Percentiles rank a stretch among this genome's conserved stretches.
Evolutionary conservation across 148 eudicot species (phyloP).

Genomic region (Pharnaceum exiguum): DNA sequence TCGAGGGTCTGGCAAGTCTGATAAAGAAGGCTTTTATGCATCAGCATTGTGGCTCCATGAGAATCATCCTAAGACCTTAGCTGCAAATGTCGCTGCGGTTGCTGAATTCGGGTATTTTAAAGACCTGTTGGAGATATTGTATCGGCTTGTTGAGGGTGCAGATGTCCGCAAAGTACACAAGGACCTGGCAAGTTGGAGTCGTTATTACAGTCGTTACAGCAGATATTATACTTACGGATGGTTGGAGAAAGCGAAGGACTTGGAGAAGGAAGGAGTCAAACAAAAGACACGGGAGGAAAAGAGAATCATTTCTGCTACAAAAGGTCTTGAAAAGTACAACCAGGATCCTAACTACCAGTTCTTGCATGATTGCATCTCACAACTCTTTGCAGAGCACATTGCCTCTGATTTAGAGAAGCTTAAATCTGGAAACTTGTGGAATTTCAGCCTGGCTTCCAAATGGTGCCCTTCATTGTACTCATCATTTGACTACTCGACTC

Average conservation of each 20-base stretch:
- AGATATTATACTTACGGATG: no score
- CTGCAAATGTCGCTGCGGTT: not conserved
- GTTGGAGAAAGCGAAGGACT: no score
- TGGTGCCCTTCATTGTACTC: slow-evolving; percentile 23
- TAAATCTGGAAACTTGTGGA: not conserved
- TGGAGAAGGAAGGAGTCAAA: not conserved
- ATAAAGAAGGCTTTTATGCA: slow-evolving; percentile 10
- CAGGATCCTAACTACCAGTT: slow-evolving; percentile 13
- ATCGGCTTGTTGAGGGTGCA: slow-evolving; percentile 10
- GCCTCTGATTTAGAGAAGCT: slow-evolving; percentile 8
- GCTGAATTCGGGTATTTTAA: slow-evolving; percentile 18
- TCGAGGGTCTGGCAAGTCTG: slow-evolving; percentile 13
- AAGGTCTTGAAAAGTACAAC: slow-evolving; percentile 6
- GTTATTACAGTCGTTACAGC: no score
- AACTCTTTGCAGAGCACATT: slow-evolving; percentile 11
- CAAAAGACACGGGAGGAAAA: not conserved
- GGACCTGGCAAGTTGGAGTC: not conserved
- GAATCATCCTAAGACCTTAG: slow-evolving; percentile 14
- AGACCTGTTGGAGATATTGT: slow-evolving; percentile 15
- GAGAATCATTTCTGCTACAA: slow-evolving; percentile 4
- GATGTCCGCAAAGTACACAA: not conserved
- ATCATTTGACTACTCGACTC: not conserved
- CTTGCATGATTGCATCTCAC: slow-evolving; percentile 5
- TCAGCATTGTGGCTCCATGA: slow-evolving; percentile 10
- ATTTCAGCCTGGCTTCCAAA: slow-evolving; percentile 13